Base-by-base conservation (phyloP, 2,329 filamentous ascomycete genomes). In the Xylariomycetidae sp. region DNA sequence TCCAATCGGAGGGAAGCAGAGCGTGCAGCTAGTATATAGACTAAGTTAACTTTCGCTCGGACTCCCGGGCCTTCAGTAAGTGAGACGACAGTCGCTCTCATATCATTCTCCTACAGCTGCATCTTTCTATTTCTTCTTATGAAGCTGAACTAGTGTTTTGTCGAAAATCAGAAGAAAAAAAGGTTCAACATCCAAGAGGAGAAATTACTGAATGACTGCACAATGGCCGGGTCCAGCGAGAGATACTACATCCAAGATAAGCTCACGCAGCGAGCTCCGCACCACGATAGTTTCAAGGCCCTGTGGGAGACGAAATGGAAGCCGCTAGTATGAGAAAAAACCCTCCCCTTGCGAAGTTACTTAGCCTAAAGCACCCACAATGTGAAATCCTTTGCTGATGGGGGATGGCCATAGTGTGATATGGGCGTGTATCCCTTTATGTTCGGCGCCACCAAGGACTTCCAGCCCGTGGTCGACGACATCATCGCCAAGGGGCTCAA, bases 401-500 rank as follows among this genome's bases (percentile, higher is more conserved):
- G 26, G 43, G 16, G 38, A 13, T 9, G n/a, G 16, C 8, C 6
- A 13, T 19, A 54, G 52, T 54, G 51, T 15, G 40, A 56, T 29
- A 49, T 45, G 51, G 56, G 56, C 5, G 31, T 59, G n/a, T 61
- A 61, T 45, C 57, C 56, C 5, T 61, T 61, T 41, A 59, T 59
- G 52, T 58, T 54, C 33, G 56, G 53, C 6, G 33, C 38, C 6
- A 46, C 44, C 17, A 27, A 41, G 25, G 57, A 59, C 36, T 59
- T 61, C 37, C 45, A 59, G 36, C 56, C 57, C 4, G 44, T 58
- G 4, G 54, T 49, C 14, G 44, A 55, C 13, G 25, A 31, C 14
- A 56, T 61, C 29, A 42, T 57, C 18, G 37, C 45, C 13, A 54
- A 54, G 31, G 61, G 59, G 1, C 32, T 49, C 18, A 37, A 42